These are phyloP conservation scores for Rhodotorula sp. DNA, from an alignment of 1,284 basidiomycete genomes.

Conservation along the genomic window DNA sequence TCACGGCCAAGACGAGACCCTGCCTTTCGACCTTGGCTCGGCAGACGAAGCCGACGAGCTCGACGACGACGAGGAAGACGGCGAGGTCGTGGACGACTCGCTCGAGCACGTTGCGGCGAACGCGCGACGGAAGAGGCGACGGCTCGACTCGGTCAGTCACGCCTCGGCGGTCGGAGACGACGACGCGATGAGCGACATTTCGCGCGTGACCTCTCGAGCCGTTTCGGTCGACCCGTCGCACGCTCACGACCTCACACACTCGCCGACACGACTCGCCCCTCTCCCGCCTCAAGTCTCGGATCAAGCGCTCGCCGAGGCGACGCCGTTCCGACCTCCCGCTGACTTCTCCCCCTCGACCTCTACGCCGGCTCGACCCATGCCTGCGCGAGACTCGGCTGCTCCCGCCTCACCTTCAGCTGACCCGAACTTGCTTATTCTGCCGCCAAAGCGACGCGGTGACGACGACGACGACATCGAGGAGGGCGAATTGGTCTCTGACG, in stretches of 20 bases:
- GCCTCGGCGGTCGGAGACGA: not conserved
- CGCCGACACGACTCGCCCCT: not conserved
- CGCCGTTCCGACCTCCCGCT: not conserved
- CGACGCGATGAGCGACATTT: not conserved
- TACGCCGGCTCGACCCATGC: not conserved
- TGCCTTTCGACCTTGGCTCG: conserved; percentile 13
- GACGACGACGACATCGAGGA: conserved; percentile 15
- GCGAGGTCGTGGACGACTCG: not conserved
- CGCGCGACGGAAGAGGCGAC: not conserved
- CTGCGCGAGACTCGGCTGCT: not conserved
- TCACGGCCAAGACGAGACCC: not conserved
- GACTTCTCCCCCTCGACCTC: not conserved
- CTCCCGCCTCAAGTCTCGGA: not conserved
- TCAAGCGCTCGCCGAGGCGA: no score
- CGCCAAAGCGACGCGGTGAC: not conserved
- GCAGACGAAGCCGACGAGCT: not conserved
- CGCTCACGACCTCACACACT: not conserved
- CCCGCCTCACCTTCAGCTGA: not conserved
- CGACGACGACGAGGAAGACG: not conserved
- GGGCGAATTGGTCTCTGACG: conserved; percentile 9
- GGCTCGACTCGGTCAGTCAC: not conserved
- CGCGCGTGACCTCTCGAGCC: not conserved
- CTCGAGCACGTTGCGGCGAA: not conserved
- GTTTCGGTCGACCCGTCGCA: not conserved
- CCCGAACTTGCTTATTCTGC: not conserved